Percentiles rank a stretch among this genome's conserved stretches.
Evolutionary conservation across 805 yeast genomes (phyloP).

Genomic region (Clavispora santaluciae): DNA sequence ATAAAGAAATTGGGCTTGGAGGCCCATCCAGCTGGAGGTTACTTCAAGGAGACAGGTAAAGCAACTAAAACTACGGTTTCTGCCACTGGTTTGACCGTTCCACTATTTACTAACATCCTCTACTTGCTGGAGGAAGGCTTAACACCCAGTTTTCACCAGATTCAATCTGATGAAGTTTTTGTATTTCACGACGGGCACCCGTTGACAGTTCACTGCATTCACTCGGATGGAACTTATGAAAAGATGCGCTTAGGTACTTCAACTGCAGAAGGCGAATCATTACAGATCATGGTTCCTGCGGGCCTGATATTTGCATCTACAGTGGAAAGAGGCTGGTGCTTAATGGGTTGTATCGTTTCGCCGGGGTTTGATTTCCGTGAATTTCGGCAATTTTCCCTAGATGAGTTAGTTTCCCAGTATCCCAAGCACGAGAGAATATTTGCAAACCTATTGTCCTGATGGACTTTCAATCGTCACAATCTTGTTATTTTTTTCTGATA

Average conservation of each 20-base stretch:
- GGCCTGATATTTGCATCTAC: conserved; percentile 20
- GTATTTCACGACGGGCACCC: conserved; percentile 20
- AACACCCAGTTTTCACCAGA: conserved; percentile 19
- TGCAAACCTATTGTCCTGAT: neutral
- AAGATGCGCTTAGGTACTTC: conserved; percentile 14
- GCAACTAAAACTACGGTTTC: conserved; percentile 11
- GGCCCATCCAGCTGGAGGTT: conserved; percentile 22
- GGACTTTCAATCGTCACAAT: no score
- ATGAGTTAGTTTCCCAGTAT: neutral
- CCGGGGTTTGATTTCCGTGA: conserved; percentile 23
- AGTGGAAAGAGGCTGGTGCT: conserved; percentile 17
- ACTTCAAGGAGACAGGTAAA: conserved; percentile 13
- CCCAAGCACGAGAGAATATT: neutral
- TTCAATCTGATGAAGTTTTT: conserved; percentile 22
- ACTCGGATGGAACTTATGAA: conserved; percentile 17
- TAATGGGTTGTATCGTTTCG: conserved; percentile 21
- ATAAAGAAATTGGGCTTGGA: neutral
- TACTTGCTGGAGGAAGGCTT: conserved; percentile 18
- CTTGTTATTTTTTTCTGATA: no score
- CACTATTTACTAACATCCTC: conserved; percentile 19
- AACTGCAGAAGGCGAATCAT: conserved; percentile 13
- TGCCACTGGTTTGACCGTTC: conserved; percentile 17
- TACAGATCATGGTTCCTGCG: conserved; percentile 19
- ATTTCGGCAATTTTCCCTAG: conserved; percentile 8
- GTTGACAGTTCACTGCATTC: conserved; percentile 20